Evolutionary conservation across 202 grass and related monocot genomes (phyloP).

Genomic region (Elaeis oleifera): DNA sequence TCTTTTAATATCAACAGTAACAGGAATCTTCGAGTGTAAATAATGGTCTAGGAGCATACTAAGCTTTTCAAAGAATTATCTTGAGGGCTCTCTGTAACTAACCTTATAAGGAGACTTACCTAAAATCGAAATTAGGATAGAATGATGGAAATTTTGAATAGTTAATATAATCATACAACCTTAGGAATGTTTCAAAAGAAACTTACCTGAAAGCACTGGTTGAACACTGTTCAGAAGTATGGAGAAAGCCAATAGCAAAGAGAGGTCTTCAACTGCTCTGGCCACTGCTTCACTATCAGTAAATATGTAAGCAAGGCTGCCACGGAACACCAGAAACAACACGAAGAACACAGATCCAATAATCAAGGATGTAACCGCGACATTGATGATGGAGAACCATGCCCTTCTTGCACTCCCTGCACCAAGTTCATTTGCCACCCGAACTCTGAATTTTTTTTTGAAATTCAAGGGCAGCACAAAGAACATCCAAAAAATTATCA

Average conservation of each 20-base stretch:
- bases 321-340: not conserved
- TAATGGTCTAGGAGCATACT: too few species aligned
- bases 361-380: not conserved
- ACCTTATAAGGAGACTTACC: too few species aligned
- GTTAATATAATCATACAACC: not conserved
- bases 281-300: slow-evolving; percentile 15
- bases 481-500: too few species aligned
- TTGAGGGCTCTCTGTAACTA: too few species aligned
- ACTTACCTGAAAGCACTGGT: slow-evolving; percentile 63
- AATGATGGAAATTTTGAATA: too few species aligned
- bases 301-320: slow-evolving; percentile 7
- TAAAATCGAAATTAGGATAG: too few species aligned
- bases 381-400: slow-evolving; percentile 2
- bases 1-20: too few species aligned
- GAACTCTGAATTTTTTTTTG: slow-evolving; percentile 1
- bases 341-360: slow-evolving; percentile 1
- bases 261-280: slow-evolving; percentile 42
- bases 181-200: not conserved
- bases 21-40: too few species aligned
- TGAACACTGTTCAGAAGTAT: slow-evolving; percentile 79
- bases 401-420: slow-evolving; percentile 3
- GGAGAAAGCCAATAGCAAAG: slow-evolving; percentile 45
- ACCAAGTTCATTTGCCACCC: slow-evolving; percentile 13
- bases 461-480: not conserved
- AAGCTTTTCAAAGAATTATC: too few species aligned